phyloP scores from a whole-genome alignment of 2,329 filamentous ascomycete species.

The Talaromyces sp. region DNA sequence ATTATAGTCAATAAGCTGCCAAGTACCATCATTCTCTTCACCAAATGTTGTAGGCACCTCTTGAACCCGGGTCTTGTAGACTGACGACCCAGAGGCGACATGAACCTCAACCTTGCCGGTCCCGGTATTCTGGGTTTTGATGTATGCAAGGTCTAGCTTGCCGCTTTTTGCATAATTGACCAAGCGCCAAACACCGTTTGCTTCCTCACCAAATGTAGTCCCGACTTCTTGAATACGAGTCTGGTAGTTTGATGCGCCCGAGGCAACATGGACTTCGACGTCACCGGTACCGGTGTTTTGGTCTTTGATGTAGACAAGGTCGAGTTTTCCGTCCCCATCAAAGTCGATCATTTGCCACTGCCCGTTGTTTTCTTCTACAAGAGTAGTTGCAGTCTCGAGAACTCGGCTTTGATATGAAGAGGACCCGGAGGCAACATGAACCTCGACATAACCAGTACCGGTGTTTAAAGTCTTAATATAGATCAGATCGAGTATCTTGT shows the following conservation, averaged over 20 bases:
- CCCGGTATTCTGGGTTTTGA: slow-evolving; percentile 7
- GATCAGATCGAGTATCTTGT: slow-evolving; percentile 11
- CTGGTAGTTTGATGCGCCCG: slow-evolving; percentile 12
- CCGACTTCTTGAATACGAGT: slow-evolving; percentile 11
- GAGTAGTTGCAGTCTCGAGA: slow-evolving; percentile 61
- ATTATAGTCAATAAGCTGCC: slow-evolving; percentile 13
- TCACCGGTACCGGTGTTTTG: slow-evolving; percentile 11
- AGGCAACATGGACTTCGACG: slow-evolving; percentile 14
- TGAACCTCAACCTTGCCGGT: slow-evolving; percentile 7
- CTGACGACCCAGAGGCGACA: slow-evolving; percentile 7
- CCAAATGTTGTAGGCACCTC: slow-evolving; percentile 47
- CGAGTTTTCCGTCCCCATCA: slow-evolving; percentile 10
- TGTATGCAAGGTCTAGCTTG: slow-evolving; percentile 6
- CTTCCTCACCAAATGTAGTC: slow-evolving; percentile 7
- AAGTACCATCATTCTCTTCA: slow-evolving; percentile 8
- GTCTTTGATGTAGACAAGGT: slow-evolving; percentile 14
- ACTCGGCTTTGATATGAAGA: slow-evolving; percentile 45
- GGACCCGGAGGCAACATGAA: slow-evolving; percentile 12
- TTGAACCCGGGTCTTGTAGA: slow-evolving; percentile 50
- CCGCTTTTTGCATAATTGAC: neutral
- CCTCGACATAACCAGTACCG: slow-evolving; percentile 12
- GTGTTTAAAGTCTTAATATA: slow-evolving; percentile 15
- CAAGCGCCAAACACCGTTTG: slow-evolving; percentile 7
- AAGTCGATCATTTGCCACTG: slow-evolving; percentile 13
- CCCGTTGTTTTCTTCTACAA: slow-evolving; percentile 17